Evolutionary conservation across 345 rosid genomes (phyloP), one percentile per base, ranked within the genome.

Genomic region (Arabis alpina): DNA sequence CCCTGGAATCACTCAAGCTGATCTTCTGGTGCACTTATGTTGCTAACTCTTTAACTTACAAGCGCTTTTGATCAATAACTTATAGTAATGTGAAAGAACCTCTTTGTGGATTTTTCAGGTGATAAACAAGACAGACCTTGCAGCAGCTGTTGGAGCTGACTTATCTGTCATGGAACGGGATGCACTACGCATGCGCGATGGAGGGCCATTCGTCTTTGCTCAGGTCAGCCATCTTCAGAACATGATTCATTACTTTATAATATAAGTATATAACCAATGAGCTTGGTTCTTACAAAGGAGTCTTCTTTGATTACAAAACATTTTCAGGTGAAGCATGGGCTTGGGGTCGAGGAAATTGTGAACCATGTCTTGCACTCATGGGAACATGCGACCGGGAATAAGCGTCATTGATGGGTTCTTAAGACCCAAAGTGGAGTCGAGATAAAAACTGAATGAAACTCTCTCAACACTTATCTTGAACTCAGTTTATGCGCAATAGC

Each of bases 1-100:
- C 70, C 97, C 97, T 19, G 98, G 99, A 70, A 93, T 93, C 77
- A 89, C 99, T 62, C 97, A 91, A 85, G 97, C 96, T 79, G 93
- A 94, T 80, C 93, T 94, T 69, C 80, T 94, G 71, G 99, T 73
- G 1, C 24, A 3, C 48, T 45, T 25, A 0, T 52, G 15, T 14
- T 4, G 16, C 60, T 27, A 44, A 23, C 28, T 61, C 27, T 23
- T 23, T 19, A 23, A 41, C 59, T 19, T 32, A 24, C 53, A 8
- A 24, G 2, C 15, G 42, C 13, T 37, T 28, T 64, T 43, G 8
- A 43, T 32, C 2, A 51, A 37, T 1, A 34, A 34, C 8, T 34
- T 41, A 12, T 8, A 36, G 52, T 61, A n/a, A 13, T 34, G 62
- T 34, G 44, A 41, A 27, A 15, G 48, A 25, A 11, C 54, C 54